Percentiles rank a stretch among this genome's conserved stretches.
phyloP scores from a whole-genome alignment of 148 eudicot species.

The Vaccinium darrowii region DNA sequence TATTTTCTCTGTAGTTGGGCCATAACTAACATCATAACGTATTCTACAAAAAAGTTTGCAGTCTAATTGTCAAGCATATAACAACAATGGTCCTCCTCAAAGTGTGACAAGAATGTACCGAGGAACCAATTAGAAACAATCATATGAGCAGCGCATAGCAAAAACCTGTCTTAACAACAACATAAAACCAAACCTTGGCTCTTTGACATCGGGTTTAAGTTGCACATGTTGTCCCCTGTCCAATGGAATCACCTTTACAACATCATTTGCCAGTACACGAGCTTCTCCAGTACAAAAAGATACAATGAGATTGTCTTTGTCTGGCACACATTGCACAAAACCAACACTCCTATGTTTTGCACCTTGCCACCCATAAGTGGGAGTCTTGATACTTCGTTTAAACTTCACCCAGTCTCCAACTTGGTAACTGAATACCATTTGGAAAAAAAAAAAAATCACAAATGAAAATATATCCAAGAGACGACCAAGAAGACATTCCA shows the following conservation, averaged over 20 bases:
- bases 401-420: slow-evolving; percentile 96
- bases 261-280: slow-evolving; percentile 74
- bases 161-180: slow-evolving; percentile 9
- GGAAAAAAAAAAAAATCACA: slow-evolving; percentile 4
- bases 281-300: slow-evolving; percentile 95
- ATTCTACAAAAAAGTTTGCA: not conserved
- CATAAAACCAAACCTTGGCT: slow-evolving; percentile 70
- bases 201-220: slow-evolving; percentile 72
- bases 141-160: slow-evolving; percentile 7
- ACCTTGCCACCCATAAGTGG: slow-evolving; percentile 95
- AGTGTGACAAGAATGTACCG: not conserved
- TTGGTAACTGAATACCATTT: slow-evolving; percentile 55
- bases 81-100: not conserved
- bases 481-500: slow-evolving; percentile 1
- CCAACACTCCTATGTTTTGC: slow-evolving; percentile 89
- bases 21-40: not conserved
- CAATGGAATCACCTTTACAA: slow-evolving; percentile 86
- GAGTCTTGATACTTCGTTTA: slow-evolving; percentile 59
- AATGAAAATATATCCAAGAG: not conserved
- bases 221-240: slow-evolving; percentile 99
- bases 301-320: slow-evolving; percentile 76
- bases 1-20: slow-evolving; percentile 4
- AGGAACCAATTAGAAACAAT: not conserved
- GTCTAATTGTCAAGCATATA: not conserved
- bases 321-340: slow-evolving; percentile 86